phyloP scores from a whole-genome alignment of 106 monocot genomes.

The Posidonia australis region DNA sequence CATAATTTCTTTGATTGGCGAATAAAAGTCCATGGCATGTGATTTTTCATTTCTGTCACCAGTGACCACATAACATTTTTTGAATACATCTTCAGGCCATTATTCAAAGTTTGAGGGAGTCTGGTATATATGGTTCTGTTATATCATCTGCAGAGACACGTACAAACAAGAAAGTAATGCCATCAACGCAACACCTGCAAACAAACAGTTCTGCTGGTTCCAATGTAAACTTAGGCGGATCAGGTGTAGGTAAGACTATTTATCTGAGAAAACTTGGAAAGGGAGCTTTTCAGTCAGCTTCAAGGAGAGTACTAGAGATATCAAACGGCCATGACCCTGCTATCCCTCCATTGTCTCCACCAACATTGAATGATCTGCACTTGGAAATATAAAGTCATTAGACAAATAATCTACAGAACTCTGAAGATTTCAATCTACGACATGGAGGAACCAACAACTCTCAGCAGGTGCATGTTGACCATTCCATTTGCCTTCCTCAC shows the following conservation, averaged over 20 bases:
- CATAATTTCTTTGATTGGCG: background rate
- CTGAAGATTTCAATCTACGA: too few relatives aligned
- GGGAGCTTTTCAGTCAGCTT: slow-evolving; percentile 3
- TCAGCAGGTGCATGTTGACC: too few relatives aligned
- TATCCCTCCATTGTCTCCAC: slow-evolving; percentile 17
- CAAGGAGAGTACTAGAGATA: slow-evolving; percentile 5
- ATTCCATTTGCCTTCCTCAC: too few relatives aligned
- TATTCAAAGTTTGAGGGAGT: slow-evolving; percentile 69
- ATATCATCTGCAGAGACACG: slow-evolving; percentile 41
- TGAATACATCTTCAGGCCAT: slow-evolving; percentile 37
- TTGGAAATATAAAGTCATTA: background rate
- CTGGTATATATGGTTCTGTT: slow-evolving; percentile 65
- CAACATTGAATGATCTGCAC: slow-evolving; percentile 3
- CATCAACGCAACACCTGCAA: background rate
- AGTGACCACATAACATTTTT: too few relatives aligned
- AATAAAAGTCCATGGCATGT: too few relatives aligned
- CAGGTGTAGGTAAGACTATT: too few relatives aligned
- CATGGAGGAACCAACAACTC: too few relatives aligned
- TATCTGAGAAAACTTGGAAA: slow-evolving; percentile 7
- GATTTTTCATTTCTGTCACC: background rate
- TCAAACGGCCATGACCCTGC: background rate
- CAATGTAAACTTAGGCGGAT: too few relatives aligned
- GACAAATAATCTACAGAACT: too few relatives aligned
- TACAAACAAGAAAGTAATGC: background rate
- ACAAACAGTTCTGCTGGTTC: background rate